These are phyloP conservation scores for Pseudocercospora vitis DNA, from an alignment of 2,329 filamentous ascomycete species.

Conservation along the genomic window DNA sequence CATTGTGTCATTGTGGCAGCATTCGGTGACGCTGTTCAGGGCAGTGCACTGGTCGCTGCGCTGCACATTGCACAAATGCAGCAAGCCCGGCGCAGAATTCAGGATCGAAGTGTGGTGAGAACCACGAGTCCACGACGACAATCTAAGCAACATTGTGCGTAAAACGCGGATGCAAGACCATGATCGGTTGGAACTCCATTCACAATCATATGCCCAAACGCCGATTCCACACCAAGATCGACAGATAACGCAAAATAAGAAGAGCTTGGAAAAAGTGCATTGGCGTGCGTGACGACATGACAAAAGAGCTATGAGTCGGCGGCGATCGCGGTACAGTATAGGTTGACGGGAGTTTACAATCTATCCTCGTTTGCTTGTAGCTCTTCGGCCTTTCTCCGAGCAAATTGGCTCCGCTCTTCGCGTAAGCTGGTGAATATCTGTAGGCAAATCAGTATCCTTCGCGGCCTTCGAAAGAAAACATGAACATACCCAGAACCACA, in stretches of 20 bases:
- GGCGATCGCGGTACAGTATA: not conserved
- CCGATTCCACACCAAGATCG: too few species aligned
- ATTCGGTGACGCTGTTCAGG: not conserved
- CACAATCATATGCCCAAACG: too few species aligned
- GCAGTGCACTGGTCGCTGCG: not conserved
- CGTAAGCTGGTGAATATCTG: conserved; percentile 64
- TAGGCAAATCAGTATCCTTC: not conserved
- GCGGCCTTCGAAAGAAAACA: not conserved
- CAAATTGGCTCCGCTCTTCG: conserved; percentile 57
- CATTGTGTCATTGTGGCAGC: not conserved
- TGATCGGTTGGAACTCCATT: too few species aligned
- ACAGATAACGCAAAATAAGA: not conserved
- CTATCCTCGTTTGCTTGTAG: conserved; percentile 40
- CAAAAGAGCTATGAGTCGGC: not conserved
- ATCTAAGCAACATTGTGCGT: not conserved
- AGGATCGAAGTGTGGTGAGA: too few species aligned
- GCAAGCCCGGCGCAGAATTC: too few species aligned
- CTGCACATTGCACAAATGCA: not conserved
- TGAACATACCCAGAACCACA: conserved; percentile 76
- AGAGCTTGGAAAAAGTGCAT: not conserved
- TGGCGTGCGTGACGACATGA: not conserved
- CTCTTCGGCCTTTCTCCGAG: conserved; percentile 37
- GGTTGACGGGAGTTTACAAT: not conserved
- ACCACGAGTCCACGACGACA: too few species aligned
- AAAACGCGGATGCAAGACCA: too few species aligned